These are phyloP conservation scores for Lentinula novae-zelandiae DNA, from an alignment of 1,284 basidiomycete species.

Conservation along the genomic window DNA sequence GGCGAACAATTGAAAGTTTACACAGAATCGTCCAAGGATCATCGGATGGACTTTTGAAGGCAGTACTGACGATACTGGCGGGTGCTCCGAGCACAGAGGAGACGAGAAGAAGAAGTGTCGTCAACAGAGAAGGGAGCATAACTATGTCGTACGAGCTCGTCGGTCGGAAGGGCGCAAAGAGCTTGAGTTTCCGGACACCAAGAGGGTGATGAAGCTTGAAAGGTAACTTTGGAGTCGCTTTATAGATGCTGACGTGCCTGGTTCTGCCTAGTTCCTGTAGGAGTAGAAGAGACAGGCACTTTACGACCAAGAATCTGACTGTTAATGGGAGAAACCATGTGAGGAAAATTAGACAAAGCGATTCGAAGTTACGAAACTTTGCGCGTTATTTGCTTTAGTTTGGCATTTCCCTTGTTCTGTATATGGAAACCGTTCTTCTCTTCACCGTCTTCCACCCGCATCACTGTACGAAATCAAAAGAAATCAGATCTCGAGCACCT, in stretches of 20 bases:
- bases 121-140: neutral
- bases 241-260: neutral
- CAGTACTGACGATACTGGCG: slow-evolving; percentile 30
- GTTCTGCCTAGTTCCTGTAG: neutral
- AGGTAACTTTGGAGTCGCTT: neutral
- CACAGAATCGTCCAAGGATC: slow-evolving; percentile 16
- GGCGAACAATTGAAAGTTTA: slow-evolving; percentile 36
- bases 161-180: neutral
- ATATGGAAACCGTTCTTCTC: neutral
- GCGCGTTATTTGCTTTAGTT: neutral
- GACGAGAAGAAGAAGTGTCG: neutral
- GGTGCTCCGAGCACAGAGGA: slow-evolving; percentile 18
- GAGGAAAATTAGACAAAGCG: neutral
- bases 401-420: neutral
- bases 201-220: neutral
- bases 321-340: neutral
- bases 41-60: neutral
- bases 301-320: neutral
- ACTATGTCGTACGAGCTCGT: neutral
- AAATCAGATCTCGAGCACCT: too few relatives aligned
- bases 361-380: neutral
- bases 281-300: neutral
- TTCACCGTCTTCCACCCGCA: neutral
- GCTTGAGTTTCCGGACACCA: neutral
- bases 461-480: too few relatives aligned